These are phyloP conservation scores for Lippia alba DNA, from an alignment of 305 asterid genomes.

Conservation along the genomic window DNA sequence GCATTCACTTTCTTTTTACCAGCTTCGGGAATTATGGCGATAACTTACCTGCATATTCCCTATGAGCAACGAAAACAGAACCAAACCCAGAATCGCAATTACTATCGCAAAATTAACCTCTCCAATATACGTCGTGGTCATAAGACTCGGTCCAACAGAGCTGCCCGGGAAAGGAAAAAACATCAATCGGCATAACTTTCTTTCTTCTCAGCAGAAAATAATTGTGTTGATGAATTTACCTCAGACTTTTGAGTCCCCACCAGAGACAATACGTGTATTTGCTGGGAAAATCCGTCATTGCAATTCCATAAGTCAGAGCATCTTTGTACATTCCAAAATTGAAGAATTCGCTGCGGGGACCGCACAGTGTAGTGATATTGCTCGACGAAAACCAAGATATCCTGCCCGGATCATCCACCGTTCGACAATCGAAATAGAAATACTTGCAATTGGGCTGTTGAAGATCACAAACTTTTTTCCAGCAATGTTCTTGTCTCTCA, in stretches of 20 bases:
- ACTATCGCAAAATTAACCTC: conserved; percentile 60
- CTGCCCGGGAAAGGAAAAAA: conserved; percentile 40
- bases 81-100: conserved; percentile 64
- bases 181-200: not conserved
- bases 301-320: conserved; percentile 44
- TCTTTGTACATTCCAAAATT: conserved; percentile 55
- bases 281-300: conserved; percentile 40
- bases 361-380: conserved; percentile 53
- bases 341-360: conserved; percentile 41
- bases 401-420: conserved; percentile 33
- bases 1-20: not conserved
- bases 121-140: conserved; percentile 54
- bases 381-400: conserved; percentile 50
- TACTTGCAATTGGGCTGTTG: conserved; percentile 47
- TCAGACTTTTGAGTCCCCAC: conserved; percentile 66
- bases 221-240: conserved; percentile 35
- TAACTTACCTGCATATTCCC: conserved; percentile 69
- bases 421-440: conserved; percentile 52
- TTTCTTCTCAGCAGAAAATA: not conserved
- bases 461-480: conserved; percentile 61
- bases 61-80: conserved; percentile 65
- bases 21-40: not conserved
- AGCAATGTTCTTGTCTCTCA: conserved; percentile 65
- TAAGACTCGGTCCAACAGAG: conserved; percentile 64
- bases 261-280: conserved; percentile 62